These are phyloP conservation scores for Phytophthora citricola DNA, from an alignment of 352 stramenopile species.

Conservation along the genomic window DNA sequence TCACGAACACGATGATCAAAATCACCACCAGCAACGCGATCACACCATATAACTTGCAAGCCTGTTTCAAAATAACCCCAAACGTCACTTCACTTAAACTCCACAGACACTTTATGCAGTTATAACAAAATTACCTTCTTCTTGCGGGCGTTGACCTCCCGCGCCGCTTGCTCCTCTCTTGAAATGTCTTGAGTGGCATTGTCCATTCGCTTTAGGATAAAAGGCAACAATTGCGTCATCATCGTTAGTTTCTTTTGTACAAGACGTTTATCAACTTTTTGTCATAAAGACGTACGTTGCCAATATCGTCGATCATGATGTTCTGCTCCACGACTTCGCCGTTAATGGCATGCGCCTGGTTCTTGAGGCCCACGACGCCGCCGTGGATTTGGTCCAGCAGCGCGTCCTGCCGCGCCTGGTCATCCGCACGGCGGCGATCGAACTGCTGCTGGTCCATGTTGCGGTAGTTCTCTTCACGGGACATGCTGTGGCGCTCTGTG, in stretches of 20 bases:
- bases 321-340: slow-evolving; percentile 87
- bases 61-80: slow-evolving; percentile 27
- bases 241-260: slow-evolving; percentile 16
- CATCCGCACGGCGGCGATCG: slow-evolving; percentile 58
- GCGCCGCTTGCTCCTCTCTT: slow-evolving; percentile 61
- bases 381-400: slow-evolving; percentile 81
- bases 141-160: slow-evolving; percentile 74
- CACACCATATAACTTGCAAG: slow-evolving; percentile 76
- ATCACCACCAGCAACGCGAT: slow-evolving; percentile 74
- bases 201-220: slow-evolving; percentile 63
- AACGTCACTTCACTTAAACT: slow-evolving; percentile 9
- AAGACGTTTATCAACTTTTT: background rate
- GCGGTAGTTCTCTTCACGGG: slow-evolving; percentile 59
- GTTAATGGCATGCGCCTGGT: slow-evolving; percentile 86
- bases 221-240: slow-evolving; percentile 16
- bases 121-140: slow-evolving; percentile 53
- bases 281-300: slow-evolving; percentile 45
- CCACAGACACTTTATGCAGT: background rate
- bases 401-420: slow-evolving; percentile 71
- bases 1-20: slow-evolving; percentile 65
- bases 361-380: slow-evolving; percentile 81
- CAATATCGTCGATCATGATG: slow-evolving; percentile 82
- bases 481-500: slow-evolving; percentile 16
- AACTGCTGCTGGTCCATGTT: slow-evolving; percentile 79
- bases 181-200: slow-evolving; percentile 65